These are phyloP conservation scores for Ceratocystis colombiana DNA, from an alignment of 2,329 filamentous ascomycete genomes.

Conservation along the genomic window DNA sequence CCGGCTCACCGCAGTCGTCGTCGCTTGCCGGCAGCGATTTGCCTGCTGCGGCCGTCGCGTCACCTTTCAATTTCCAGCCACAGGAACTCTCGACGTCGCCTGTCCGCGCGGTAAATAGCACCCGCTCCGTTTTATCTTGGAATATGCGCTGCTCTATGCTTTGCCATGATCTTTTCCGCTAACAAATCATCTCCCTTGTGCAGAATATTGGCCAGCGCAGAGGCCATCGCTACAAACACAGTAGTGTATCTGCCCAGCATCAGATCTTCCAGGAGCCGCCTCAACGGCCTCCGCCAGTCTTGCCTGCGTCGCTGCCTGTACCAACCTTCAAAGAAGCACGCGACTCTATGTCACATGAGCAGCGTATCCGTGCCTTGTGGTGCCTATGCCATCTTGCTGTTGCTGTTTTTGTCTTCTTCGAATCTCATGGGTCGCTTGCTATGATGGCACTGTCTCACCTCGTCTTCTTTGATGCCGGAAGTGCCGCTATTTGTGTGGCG, in stretches of 20 bases:
- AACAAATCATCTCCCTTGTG: not conserved
- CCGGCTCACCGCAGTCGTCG: not conserved
- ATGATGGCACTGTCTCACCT: constrained; percentile 88
- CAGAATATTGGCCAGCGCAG: constrained; percentile 84
- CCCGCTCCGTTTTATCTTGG: not conserved
- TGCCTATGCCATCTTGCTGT: constrained; percentile 78
- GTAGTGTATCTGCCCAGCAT: constrained; percentile 75
- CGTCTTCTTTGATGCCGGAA: constrained; percentile 89
- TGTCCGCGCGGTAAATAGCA: constrained; percentile 58
- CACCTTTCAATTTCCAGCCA: constrained; percentile 92
- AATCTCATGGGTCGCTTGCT: constrained; percentile 72
- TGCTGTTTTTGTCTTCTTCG: constrained; percentile 76
- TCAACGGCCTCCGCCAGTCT: constrained; percentile 69
- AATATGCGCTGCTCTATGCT: not conserved
- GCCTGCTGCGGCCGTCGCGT: constrained; percentile 31
- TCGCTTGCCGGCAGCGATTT: not conserved
- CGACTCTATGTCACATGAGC: constrained; percentile 79
- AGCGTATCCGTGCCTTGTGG: constrained; percentile 76
- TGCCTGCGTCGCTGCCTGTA: constrained; percentile 84
- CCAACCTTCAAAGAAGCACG: constrained; percentile 83
- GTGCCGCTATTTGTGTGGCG: constrained; percentile 78
- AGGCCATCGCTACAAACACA: constrained; percentile 96
- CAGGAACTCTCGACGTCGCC: constrained; percentile 64
- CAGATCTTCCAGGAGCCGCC: constrained; percentile 94
- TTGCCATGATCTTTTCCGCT: not conserved